A percentile compares a stretch with the other conserved stretches of the same genome.
Conservation (phyloP, 768 basidiomycete species). For the Boletus coccyginus region DNA sequence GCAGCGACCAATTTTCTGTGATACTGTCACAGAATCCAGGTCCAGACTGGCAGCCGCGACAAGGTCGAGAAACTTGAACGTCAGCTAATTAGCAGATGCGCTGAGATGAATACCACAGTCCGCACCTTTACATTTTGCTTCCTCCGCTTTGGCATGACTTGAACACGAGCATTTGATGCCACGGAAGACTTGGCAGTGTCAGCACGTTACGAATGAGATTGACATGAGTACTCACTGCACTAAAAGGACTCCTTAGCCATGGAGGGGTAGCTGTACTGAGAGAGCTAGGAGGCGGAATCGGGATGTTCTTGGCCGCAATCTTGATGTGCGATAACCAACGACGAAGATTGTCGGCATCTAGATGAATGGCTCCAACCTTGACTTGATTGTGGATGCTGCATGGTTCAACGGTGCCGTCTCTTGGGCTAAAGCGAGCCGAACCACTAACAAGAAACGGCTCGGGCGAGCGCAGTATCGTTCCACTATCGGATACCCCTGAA, state of each 20-base stretch:
- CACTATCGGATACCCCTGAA: constrained; percentile 24
- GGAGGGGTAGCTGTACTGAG: constrained; percentile 15
- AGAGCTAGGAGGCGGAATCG: constrained; percentile 1
- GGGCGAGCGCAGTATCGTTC: constrained; percentile 45
- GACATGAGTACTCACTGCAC: constrained; percentile 16
- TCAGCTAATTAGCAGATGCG: neutral
- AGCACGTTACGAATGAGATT: neutral
- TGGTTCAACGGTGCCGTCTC: constrained; percentile 49
- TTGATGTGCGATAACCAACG: constrained; percentile 15
- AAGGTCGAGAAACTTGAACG: constrained; percentile 19
- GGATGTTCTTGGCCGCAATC: neutral
- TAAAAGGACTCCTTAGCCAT: constrained; percentile 29
- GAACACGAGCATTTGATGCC: constrained; percentile 15
- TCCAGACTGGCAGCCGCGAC: constrained; percentile 43
- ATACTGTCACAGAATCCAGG: constrained; percentile 47
- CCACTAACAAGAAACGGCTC: constrained; percentile 43
- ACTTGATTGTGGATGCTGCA: constrained; percentile 50
- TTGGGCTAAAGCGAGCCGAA: constrained; percentile 59
- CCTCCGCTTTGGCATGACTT: constrained; percentile 11
- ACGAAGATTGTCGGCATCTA: constrained; percentile 44
- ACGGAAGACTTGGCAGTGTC: constrained; percentile 18
- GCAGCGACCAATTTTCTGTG: constrained; percentile 32
- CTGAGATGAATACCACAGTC: neutral
- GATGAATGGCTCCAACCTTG: constrained; percentile 43
- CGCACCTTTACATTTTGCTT: constrained; percentile 21